Conservation (phyloP, 306 rosid species). For the Acacia acuminata region DNA sequence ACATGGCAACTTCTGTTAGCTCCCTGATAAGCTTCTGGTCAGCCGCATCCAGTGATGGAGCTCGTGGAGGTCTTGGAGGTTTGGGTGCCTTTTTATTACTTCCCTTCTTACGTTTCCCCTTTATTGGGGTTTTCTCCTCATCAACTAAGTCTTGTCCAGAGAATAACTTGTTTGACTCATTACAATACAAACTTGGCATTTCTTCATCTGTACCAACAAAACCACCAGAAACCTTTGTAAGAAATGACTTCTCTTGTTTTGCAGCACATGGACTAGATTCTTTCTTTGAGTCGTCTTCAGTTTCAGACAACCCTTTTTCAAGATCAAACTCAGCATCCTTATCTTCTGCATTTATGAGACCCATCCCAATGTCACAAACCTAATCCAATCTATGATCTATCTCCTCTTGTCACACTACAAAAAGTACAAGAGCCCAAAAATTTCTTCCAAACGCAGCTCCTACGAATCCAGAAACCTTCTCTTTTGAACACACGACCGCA, state of each 20-base stretch:
- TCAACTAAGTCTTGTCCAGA: conserved; percentile 33
- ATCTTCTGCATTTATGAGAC: conserved; percentile 36
- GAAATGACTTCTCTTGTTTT: conserved; percentile 47
- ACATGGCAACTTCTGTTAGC: conserved; percentile 74
- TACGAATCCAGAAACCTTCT: conserved; percentile 26
- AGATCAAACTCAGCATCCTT: conserved; percentile 63
- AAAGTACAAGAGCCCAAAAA: not conserved
- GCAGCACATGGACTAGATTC: conserved; percentile 33
- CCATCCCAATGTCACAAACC: conserved; percentile 52
- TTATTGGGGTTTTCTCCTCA: conserved; percentile 41
- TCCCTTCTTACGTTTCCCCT: conserved; percentile 75
- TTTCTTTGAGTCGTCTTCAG: conserved; percentile 49
- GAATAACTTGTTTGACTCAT: conserved; percentile 38
- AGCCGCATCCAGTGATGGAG: conserved; percentile 82
- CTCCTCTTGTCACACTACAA: conserved; percentile 7
- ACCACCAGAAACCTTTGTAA: conserved; percentile 52
- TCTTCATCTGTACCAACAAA: conserved; percentile 52
- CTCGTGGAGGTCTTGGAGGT: conserved; percentile 95
- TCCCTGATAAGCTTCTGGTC: conserved; percentile 81
- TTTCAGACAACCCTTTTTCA: conserved; percentile 54
- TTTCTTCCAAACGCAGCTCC: conserved; percentile 34
- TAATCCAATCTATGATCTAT: conserved; percentile 10
- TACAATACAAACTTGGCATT: conserved; percentile 36
- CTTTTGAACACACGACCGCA: not conserved
- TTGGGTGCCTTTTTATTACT: conserved; percentile 70